Evolutionary conservation across 306 rosid genomes (phyloP), one percentile per base, ranked within the genome.

Genomic region (Castanospermum australe): DNA sequence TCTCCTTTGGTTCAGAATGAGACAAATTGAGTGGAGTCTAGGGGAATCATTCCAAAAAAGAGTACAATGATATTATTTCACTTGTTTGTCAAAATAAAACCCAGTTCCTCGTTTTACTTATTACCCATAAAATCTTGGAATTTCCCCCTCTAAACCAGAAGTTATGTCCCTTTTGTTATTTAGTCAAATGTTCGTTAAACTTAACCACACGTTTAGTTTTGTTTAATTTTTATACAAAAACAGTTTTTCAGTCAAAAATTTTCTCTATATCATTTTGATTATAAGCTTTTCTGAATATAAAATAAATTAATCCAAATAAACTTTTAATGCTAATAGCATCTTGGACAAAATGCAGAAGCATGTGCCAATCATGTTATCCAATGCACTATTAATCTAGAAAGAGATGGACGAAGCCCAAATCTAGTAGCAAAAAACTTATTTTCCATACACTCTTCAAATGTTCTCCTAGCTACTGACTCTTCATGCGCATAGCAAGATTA

Each of bases 361-460:
- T 38, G 30, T 36, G 12, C 4, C 35, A 66, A 41, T 41, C 11
- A 41, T 39, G 35, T 6, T 22, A 41, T 21, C 20, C 8, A 64
- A 13, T 67, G 20, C 21, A 41, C 72, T 41, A 22, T 22, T 41
- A 41, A 41, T 39, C 20, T 9, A 67, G 20, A 22, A 41, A 67
- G 32, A 41, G n/a, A n/a, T n/a, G n/a, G n/a, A n/a, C n/a, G n/a
- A n/a, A n/a, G 11, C 54, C 55, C 45, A 42, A 21, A 20, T 47
- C 20, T 25, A 6, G 51, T 14, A 67, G 56, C 60, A 36, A 47
- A 28, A 32, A 33, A 4, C 30, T 70, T 62, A 50, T 50, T 32
- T 63, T 75, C 63, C 61, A 21, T 61, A 44, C 79, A 30, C 44
- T 47, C 60, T 41, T 39, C 52, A 73, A 15, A 47, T 62, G 28